These are phyloP conservation scores for Gamsiella multidivaricata DNA, from an alignment of 192 early-diverging fungal genomes.

Conservation along the genomic window DNA sequence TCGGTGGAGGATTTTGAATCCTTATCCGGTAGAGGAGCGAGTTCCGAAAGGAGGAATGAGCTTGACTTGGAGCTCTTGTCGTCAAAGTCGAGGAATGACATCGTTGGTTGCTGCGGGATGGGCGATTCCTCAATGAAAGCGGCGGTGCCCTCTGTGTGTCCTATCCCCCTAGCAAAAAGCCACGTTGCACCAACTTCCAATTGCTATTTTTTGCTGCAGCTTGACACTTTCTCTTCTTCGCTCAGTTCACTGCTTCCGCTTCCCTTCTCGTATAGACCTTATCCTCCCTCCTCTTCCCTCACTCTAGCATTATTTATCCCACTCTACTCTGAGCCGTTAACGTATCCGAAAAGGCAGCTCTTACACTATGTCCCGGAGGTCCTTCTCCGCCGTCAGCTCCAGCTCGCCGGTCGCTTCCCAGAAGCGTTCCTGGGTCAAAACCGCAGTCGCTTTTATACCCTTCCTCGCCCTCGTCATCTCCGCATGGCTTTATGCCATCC, in stretches of 20 bases:
- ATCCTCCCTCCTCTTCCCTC: background rate
- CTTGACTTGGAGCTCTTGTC: background rate
- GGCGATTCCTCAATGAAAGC: background rate
- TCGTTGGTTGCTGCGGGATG: background rate
- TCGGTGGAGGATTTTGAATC: background rate
- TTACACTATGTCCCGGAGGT: constrained; percentile 19
- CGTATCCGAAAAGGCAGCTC: no score
- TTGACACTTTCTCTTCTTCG: background rate
- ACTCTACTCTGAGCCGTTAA: no score
- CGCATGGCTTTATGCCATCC: constrained; percentile 47
- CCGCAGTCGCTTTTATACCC: constrained; percentile 36
- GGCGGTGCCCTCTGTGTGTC: background rate
- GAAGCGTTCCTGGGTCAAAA: constrained; percentile 38
- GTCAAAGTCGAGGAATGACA: constrained; percentile 46
- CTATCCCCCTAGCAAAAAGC: background rate
- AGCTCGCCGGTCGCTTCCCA: background rate
- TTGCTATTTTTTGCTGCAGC: background rate
- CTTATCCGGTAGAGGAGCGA: no score
- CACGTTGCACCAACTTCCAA: background rate
- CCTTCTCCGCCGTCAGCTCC: constrained; percentile 7
- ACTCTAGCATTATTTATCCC: no score
- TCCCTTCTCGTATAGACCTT: no score
- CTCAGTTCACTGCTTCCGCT: background rate
- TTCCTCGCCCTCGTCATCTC: constrained; percentile 36
- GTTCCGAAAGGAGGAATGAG: constrained; percentile 16